Percentiles rank a stretch among this genome's conserved stretches.
These are phyloP conservation scores for Aspergillus flavus DNA, from an alignment of 2,329 filamentous ascomycete genomes.

Conservation along the genomic window DNA sequence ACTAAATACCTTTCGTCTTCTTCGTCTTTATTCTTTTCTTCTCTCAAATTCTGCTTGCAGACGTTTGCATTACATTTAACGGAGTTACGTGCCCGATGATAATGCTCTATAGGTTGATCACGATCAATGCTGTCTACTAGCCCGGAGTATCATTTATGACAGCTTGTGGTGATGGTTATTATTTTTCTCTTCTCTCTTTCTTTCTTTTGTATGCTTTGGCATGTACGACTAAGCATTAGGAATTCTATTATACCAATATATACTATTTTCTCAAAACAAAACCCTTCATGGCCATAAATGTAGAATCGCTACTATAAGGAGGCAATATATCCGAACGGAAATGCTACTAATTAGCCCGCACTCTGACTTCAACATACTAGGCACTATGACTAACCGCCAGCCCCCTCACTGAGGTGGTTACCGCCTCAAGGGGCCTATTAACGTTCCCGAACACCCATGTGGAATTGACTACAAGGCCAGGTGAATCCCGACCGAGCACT, in stretches of 20 bases:
- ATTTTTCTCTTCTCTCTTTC: background rate
- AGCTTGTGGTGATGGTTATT: background rate
- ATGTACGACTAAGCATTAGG: background rate
- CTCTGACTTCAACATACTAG: background rate
- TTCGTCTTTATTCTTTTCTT: background rate
- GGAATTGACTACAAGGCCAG: background rate
- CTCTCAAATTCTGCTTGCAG: background rate
- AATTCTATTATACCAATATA: background rate
- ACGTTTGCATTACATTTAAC: background rate
- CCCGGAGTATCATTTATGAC: background rate
- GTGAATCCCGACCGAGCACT: background rate
- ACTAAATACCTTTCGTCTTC: background rate
- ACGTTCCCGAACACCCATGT: background rate
- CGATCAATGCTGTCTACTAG: background rate
- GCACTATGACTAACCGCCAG: background rate
- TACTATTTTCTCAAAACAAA: no score
- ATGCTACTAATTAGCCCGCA: background rate
- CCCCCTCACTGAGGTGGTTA: background rate
- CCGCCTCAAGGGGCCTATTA: background rate
- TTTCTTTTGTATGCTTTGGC: background rate
- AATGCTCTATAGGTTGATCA: background rate
- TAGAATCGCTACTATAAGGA: background rate
- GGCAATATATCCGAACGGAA: background rate
- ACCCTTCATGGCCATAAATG: background rate
- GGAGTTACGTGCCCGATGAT: constrained; percentile 61